Evolutionary conservation across 2,329 filamentous ascomycete genomes (phyloP), one percentile per base, ranked within the genome.

Genomic region (Amauroascus niger): DNA sequence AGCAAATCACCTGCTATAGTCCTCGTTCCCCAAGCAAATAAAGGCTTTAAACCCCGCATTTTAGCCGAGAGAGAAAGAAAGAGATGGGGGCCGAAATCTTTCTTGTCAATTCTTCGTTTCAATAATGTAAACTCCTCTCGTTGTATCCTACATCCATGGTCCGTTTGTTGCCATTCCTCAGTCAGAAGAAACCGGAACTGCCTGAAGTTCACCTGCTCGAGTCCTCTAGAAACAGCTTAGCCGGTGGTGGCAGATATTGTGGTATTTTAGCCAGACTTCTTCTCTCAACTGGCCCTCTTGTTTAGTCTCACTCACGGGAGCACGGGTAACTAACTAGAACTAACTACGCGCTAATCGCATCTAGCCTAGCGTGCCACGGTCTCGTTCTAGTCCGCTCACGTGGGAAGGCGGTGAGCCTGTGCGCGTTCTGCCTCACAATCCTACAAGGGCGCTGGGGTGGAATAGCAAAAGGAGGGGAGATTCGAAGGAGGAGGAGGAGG

Each of bases 41-140:
- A 35, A 49, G 22, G 48, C 51, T 57, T 47, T 57, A 52, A 52
- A 54, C 55, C 22, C 54, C 26, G 33, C 43, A 22, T 39, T 56
- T 50, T 56, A 49, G 14, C 48, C 53, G 16, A 56, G 16, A 32
- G 14, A 47, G 30, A 57, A 49, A 37, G 55, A 52, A 52, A 54
- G 54, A 30, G 35, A 54, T 43, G 20, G 5, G 40, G 24, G 40
- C 40, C 14, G 40, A 43, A 18, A n/a, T n/a, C n/a, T n/a, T n/a
- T n/a, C n/a, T n/a, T n/a, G n/a, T n/a, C n/a, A n/a, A n/a, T n/a
- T n/a, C 22, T 26, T 26, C 14, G 40, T 43, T 43, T n/a, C 40
- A 18, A 43, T 26, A 13, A 43, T 26, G 5, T 26, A 20, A 43
- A 43, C 13, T 26, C 7, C 20, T 20, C 40, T 24, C 40, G 26